Evolutionary conservation across 768 basidiomycete genomes (phyloP), one percentile per base, ranked within the genome.

Genomic region (Boletus rufocinnamomeus): DNA sequence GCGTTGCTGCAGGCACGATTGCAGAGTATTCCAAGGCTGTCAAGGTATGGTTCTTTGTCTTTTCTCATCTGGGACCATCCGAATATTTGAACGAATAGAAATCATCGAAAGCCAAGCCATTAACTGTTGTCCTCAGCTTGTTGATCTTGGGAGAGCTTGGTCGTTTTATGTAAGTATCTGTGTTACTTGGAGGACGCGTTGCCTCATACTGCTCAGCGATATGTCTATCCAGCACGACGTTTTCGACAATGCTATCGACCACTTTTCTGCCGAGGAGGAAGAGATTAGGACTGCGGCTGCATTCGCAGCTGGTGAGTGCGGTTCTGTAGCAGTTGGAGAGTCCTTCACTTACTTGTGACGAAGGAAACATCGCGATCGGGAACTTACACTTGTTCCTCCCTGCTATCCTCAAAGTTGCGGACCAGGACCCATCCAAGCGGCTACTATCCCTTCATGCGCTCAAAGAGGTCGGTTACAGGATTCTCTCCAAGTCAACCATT

Each of bases 341-440:
- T 34, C 14, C 43, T 34, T 37, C 10, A 16, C 50, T 60, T 21
- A 61, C 25, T 27, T 50, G 27, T 47, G 9, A 27, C 34, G n/a
- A 58, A 90, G 95, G 95, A 38, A 98, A 98, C 70, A 91, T 99
- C 50, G 92, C 95, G 14, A 95, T 98, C 41, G 97, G 97, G 6
- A 96, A 93, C 66, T 78, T 95, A 25, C 84, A 86, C 14, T 84
- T 87, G 66, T 97, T 94, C 82, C 79, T 98, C 4, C 93, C 94
- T 28, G 79, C 80, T 6, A 89, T 98, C 62, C 83, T 97, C 63
- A 86, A 87, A 65, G 81, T 92, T 63, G 80, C 89, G 45, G 81
- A 92, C 73, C 82, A 77, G 13, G 87, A 94, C 68, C 80, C 84
- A 11, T 86, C 88, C 74, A 93, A 88, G 67, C 84, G 94, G 11